Evolutionary conservation across 768 basidiomycete genomes (phyloP).

Genomic region (Rubroboletus pulcherrimus): DNA sequence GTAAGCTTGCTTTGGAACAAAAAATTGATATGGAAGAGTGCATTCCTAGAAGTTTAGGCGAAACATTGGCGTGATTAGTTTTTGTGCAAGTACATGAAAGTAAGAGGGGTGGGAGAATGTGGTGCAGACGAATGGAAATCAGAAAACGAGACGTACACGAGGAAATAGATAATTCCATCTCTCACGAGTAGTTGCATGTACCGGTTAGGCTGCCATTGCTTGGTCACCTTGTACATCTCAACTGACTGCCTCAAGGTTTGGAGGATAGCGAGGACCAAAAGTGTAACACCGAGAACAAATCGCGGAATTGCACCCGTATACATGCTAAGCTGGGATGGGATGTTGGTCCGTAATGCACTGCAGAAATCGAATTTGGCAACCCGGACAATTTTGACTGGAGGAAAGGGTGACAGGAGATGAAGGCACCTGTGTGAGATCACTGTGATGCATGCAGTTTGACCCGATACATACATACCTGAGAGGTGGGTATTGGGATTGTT

Average conservation of each 20-base stretch:
- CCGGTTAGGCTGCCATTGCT: background rate
- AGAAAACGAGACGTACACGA: background rate
- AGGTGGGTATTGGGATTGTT: too few species aligned
- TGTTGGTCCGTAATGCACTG: too few species aligned
- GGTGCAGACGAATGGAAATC: background rate
- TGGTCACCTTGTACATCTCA: background rate
- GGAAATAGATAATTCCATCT: background rate
- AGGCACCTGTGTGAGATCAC: too few species aligned
- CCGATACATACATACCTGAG: too few species aligned
- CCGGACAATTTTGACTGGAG: too few species aligned
- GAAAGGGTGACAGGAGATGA: too few species aligned
- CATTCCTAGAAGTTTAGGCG: background rate
- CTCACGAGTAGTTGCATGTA: too few species aligned
- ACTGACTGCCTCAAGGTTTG: background rate
- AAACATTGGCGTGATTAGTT: background rate
- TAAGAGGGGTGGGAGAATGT: background rate
- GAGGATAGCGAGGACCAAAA: background rate
- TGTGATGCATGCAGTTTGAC: too few species aligned
- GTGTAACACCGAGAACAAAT: background rate
- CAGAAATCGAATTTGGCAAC: too few species aligned
- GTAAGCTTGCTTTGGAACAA: too few species aligned
- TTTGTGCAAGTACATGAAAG: background rate
- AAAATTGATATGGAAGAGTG: background rate
- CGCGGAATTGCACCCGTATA: background rate
- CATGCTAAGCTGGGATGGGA: too few species aligned